A percentile compares a stretch with the other conserved stretches of the same genome.
Conservation (phyloP, 306 rosid species). For the Gillenia trifoliata region DNA sequence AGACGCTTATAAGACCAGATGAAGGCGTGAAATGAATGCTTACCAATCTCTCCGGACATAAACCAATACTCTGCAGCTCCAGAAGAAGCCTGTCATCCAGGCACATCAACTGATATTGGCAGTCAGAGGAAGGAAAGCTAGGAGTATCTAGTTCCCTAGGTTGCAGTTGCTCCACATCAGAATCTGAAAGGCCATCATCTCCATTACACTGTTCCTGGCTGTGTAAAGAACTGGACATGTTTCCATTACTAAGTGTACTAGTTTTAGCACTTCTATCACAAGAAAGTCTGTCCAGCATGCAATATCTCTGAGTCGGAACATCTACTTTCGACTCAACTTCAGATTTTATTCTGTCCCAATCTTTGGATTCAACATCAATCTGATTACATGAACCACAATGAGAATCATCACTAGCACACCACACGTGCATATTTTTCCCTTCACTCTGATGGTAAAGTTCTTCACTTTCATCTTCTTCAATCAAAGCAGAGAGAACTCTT, state of each 20-base stretch:
- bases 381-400: conserved; percentile 86
- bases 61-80: conserved; percentile 84
- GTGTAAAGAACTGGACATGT: conserved; percentile 53
- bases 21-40: conserved; percentile 22
- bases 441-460: conserved; percentile 53
- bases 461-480: conserved; percentile 73
- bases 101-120: conserved; percentile 72
- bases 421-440: conserved; percentile 57
- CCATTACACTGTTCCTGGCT: conserved; percentile 67
- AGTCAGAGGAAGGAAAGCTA: conserved; percentile 48
- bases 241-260: conserved; percentile 52
- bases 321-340: conserved; percentile 77
- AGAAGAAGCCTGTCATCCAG: conserved; percentile 67
- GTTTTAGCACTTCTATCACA: conserved; percentile 57
- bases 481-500: conserved; percentile 81
- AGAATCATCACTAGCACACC: conserved; percentile 84
- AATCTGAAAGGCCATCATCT: conserved; percentile 55
- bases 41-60: conserved; percentile 79
- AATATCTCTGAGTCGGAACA: conserved; percentile 49
- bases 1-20: conserved; percentile 14
- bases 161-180: conserved; percentile 65
- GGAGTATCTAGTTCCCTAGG: conserved; percentile 37
- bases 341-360: conserved; percentile 70
- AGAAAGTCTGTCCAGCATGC: conserved; percentile 62
- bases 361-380: conserved; percentile 71